Conservation (phyloP, 148 eudicot species). For the Nepenthes mirabilis region DNA sequence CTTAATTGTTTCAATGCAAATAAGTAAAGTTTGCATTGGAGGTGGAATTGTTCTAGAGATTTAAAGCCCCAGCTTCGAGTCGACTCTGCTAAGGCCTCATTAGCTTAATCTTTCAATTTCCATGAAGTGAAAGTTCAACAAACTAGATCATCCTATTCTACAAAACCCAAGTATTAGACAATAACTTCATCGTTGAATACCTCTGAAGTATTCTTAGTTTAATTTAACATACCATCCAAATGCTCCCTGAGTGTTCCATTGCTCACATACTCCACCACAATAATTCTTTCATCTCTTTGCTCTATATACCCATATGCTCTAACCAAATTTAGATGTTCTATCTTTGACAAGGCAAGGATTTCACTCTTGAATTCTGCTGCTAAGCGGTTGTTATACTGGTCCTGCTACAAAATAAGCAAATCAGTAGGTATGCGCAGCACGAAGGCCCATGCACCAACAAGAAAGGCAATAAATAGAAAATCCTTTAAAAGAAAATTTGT, state of each 20-base stretch:
- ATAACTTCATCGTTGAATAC: neutral
- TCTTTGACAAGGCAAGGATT: conserved; percentile 44
- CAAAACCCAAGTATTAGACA: too few species aligned
- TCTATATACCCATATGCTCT: conserved; percentile 56
- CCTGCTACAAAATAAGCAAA: conserved; percentile 19
- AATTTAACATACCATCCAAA: conserved; percentile 45
- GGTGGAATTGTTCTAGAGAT: too few species aligned
- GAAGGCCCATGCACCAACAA: neutral
- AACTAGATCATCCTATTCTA: neutral
- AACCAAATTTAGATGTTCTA: conserved; percentile 67
- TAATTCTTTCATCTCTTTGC: conserved; percentile 43
- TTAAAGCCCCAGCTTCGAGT: too few species aligned
- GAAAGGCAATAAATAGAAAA: neutral
- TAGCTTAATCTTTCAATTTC: neutral
- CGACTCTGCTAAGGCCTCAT: too few species aligned
- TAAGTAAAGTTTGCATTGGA: too few species aligned
- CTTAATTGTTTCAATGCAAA: too few species aligned
- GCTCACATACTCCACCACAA: conserved; percentile 56
- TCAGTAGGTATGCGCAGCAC: neutral
- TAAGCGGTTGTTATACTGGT: conserved; percentile 13
- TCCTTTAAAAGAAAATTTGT: too few species aligned
- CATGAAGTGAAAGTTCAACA: neutral
- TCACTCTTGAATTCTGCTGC: conserved; percentile 55
- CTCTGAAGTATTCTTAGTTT: neutral
- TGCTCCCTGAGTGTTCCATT: conserved; percentile 67